Percentiles rank a stretch among this genome's conserved stretches.
phyloP scores from a whole-genome alignment of 2,329 filamentous ascomycete species.

The Fusarium albidum region DNA sequence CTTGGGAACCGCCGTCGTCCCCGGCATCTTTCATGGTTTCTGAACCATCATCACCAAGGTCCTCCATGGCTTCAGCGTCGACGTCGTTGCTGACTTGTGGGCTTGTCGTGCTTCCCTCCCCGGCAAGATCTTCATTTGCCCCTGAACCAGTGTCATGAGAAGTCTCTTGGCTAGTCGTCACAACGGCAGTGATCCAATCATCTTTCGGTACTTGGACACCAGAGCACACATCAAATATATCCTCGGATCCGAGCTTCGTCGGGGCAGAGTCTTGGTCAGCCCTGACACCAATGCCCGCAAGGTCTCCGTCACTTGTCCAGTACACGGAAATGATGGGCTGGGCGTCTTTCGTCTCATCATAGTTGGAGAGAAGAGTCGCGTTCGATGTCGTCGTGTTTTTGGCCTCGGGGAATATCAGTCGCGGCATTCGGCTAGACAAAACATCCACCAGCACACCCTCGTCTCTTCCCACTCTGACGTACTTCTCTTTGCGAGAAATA shows the following conservation, averaged over 20 bases:
- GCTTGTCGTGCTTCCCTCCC: no score
- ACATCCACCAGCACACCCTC: not conserved
- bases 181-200: conserved; percentile 6
- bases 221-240: not conserved
- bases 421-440: not conserved
- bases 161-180: not conserved
- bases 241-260: not conserved
- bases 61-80: no score
- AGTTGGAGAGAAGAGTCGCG: not conserved
- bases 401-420: not conserved
- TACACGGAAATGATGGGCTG: not conserved
- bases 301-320: not conserved
- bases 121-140: no score
- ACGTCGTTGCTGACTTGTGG: no score
- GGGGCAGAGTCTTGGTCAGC: not conserved
- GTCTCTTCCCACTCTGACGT: not conserved
- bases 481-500: not conserved
- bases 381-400: not conserved
- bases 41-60: no score
- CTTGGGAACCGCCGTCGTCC: no score
- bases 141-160: not conserved
- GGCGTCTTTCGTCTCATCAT: not conserved
- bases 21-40: no score
- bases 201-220: not conserved
- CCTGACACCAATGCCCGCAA: not conserved